A percentile compares a stretch with the other conserved stretches of the same genome.
Conservation (phyloP, 441 rosid genomes). For the Viola pubescens region DNA sequence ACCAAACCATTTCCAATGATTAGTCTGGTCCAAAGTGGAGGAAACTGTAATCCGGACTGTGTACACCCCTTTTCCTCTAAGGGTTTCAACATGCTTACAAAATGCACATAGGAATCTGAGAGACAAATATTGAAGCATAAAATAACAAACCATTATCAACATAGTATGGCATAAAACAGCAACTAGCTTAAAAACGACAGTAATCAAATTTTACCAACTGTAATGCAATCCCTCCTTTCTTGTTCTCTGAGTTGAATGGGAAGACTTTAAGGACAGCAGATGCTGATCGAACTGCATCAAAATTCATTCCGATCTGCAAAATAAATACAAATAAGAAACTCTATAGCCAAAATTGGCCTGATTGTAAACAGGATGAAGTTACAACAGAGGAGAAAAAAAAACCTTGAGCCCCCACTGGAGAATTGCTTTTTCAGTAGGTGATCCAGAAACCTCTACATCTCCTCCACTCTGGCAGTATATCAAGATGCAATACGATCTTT, state of each 20-base stretch:
- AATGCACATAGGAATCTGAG: no score
- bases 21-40: no score
- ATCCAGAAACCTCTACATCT: slow-evolving; percentile 79
- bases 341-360: background rate
- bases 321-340: background rate
- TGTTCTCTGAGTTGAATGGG: slow-evolving; percentile 92
- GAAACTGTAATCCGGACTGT: no score
- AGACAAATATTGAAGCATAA: no score
- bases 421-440: slow-evolving; percentile 95
- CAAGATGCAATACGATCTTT: background rate
- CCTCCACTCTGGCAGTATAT: slow-evolving; percentile 51
- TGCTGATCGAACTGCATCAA: slow-evolving; percentile 48
- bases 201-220: slow-evolving; percentile 39
- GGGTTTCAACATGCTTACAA: no score
- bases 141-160: no score
- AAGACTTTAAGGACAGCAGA: slow-evolving; percentile 60
- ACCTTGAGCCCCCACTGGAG: slow-evolving; percentile 84
- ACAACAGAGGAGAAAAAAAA: slow-evolving; percentile 5
- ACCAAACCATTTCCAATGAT: no score
- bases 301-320: slow-evolving; percentile 85
- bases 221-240: slow-evolving; percentile 88
- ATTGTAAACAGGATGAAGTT: slow-evolving; percentile 9
- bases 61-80: no score
- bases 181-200: no score
- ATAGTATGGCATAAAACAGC: no score